phyloP scores from a whole-genome alignment of 2,329 filamentous ascomycete species.

The Camillea tinctor region DNA sequence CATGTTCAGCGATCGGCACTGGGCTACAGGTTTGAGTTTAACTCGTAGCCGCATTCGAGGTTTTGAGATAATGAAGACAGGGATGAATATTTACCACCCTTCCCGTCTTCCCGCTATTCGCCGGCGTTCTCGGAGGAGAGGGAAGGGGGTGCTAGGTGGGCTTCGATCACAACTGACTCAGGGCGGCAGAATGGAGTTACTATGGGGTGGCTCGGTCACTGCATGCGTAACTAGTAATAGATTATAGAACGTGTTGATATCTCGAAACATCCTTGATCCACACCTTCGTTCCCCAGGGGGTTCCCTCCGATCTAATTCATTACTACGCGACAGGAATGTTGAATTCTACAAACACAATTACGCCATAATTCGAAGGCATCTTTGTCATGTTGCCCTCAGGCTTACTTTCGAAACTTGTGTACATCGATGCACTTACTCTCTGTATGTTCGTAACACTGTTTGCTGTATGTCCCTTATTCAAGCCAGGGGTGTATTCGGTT shows the following conservation, averaged over 20 bases:
- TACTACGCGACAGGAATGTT: background rate
- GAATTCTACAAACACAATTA: background rate
- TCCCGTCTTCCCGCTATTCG: constrained; percentile 10
- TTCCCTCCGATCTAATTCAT: background rate
- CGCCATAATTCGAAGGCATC: background rate
- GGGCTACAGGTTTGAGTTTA: constrained; percentile 8
- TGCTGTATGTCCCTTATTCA: background rate
- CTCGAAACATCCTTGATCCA: constrained; percentile 2
- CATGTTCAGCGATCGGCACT: constrained; percentile 14
- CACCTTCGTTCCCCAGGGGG: constrained; percentile 1
- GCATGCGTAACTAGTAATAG: constrained; percentile 8
- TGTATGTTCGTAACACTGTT: too few relatives aligned
- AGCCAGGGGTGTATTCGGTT: constrained; percentile 14
- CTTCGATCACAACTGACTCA: constrained; percentile 9
- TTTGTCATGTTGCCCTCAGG: background rate
- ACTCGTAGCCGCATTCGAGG: constrained; percentile 18
- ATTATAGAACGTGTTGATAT: constrained; percentile 14
- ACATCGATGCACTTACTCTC: too few relatives aligned
- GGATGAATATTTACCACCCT: constrained; percentile 14
- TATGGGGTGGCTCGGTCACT: constrained; percentile 3
- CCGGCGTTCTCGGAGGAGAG: background rate
- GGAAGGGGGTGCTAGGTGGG: background rate
- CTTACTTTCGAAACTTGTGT: background rate
- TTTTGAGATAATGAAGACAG: constrained; percentile 13
- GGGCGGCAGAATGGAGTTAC: constrained; percentile 18